Base-by-base conservation (phyloP, 352 stramenopile species). In the Phytophthora podocarpi region DNA sequence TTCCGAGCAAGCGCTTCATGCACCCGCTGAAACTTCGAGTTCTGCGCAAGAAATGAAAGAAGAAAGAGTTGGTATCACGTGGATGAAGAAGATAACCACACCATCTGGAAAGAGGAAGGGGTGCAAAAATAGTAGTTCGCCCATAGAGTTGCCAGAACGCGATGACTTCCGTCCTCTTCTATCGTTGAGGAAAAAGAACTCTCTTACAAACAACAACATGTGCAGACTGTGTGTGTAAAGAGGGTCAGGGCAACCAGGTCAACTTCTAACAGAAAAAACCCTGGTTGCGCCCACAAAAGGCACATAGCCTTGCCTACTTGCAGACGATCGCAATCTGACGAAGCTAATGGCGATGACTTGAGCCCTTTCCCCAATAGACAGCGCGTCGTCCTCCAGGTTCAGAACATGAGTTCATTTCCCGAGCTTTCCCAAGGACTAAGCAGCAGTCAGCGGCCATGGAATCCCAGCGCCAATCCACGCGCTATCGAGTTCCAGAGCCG, bases 191-290 rank as follows among this genome's bases (percentile, higher is more conserved):
- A 28, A 28, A 43, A 43, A 43, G 37, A 43, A 43, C 37, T 20
- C 37, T n/a, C 11, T 28, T 41, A 41, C 35, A 41, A 41, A 41
- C 6, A 0, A 15, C n/a, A 26, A 41, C n/a, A n/a, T n/a, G n/a
- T n/a, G n/a, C n/a, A 28, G 23, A 8, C 20, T 13, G 37, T 47
- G 40, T 16, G 35, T 24, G n/a, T 36, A 49, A 21, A 4, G 16
- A 0, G 10, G 5, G 5, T 27, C 36, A 49, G 5, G 16, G 20
- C 3, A 11, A 18, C 6, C 13, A n/a, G n/a, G n/a, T n/a, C n/a
- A n/a, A n/a, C n/a, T 49, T 49, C 41, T 20, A 49, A 49, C 41
- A 49, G 41, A 20, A 35, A 48, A 49, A 36, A 35, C n/a, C n/a
- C n/a, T n/a, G n/a, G n/a, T n/a, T n/a, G 15, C 41, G 15, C 13